Base-by-base conservation (phyloP, 140 eudicot genomes). In the Anethum foeniculum region DNA sequence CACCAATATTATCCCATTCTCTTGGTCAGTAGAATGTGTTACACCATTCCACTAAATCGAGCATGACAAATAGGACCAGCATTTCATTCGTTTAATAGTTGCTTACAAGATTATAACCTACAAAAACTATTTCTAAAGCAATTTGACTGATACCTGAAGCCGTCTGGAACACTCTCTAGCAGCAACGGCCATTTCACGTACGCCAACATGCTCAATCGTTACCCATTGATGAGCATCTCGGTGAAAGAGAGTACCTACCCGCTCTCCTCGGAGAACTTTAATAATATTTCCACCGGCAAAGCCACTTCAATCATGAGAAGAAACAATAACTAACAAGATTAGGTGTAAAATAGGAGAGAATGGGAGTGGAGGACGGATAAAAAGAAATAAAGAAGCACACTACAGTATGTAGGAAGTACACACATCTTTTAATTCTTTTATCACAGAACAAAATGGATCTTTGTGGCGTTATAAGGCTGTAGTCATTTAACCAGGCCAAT, bases 91-190 rank as follows among this genome's bases (percentile, higher is more conserved):
- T 74, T 41, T 7, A 60, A 60, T 28, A 75, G 18, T 19, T 19
- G 12, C 18, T 51, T 25, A 30, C 41, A 77, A 19, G 48, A 38
- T 52, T 11, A 28, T 28, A 1, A n/a, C 6, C 27, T 27, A 44
- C 9, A 16, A 8, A 34, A 43, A 77, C 69, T 34, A 52, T 15
- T 7, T 43, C 60, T 38, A 60, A 77, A 76, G 34, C 25, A 54
- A 82, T 12, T 49, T 49, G 56, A 81, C 27, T 25, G 69, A 48
- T 80, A 95, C 99, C 93, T 95, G 99, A 80, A 95, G 96, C 75
- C 88, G 82, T 69, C 99, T 89, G 71, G 99, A 95, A 87, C 98
- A 84, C 82, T 90, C 99, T 83, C 98, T 89, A 18, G 99, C 97
- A 9, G 99, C 92, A 23, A 85, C 92, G 27, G 99, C 99, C 97